These are phyloP conservation scores for Chrysanthemum lavandulifolium DNA, from an alignment of 129 eudicot genomes.

Conservation along the genomic window DNA sequence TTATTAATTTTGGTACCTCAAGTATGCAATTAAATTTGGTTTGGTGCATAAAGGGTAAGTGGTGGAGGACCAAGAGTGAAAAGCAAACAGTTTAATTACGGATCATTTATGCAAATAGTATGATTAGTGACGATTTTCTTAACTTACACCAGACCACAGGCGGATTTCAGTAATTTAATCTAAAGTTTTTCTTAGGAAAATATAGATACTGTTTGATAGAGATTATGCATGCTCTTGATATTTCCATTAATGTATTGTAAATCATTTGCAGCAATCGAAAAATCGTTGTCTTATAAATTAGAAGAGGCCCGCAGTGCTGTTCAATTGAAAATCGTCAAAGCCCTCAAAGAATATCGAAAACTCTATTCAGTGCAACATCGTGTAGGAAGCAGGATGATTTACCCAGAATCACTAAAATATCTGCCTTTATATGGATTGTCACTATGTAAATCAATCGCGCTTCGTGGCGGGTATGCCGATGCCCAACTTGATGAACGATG, in stretches of 20 bases:
- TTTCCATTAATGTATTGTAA: neutral
- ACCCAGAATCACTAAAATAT: constrained; percentile 88
- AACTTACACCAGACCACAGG: too few relatives aligned
- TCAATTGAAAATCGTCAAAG: constrained; percentile 74
- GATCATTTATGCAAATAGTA: too few relatives aligned
- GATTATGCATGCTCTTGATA: constrained; percentile 1
- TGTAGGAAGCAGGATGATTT: constrained; percentile 84
- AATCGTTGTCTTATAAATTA: constrained; percentile 73
- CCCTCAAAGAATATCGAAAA: constrained; percentile 89
- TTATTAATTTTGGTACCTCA: too few relatives aligned
- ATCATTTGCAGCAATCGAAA: constrained; percentile 76
- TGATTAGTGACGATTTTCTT: too few relatives aligned
- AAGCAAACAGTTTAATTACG: too few relatives aligned
- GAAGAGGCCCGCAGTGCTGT: constrained; percentile 79
- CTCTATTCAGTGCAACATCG: constrained; percentile 88
- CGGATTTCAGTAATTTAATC: too few relatives aligned
- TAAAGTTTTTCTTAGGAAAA: too few relatives aligned
- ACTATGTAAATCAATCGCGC: constrained; percentile 70
- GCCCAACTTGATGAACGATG: constrained; percentile 92
- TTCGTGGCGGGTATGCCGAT: constrained; percentile 93
- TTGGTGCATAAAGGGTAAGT: too few relatives aligned
- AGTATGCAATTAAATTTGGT: too few relatives aligned
- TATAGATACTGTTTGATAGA: neutral
- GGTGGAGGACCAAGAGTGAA: too few relatives aligned
- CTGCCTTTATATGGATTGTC: constrained; percentile 77